These are phyloP conservation scores for Pinus tabuliformis DNA, from an alignment of 75 land plant species.

Conservation along the genomic window DNA sequence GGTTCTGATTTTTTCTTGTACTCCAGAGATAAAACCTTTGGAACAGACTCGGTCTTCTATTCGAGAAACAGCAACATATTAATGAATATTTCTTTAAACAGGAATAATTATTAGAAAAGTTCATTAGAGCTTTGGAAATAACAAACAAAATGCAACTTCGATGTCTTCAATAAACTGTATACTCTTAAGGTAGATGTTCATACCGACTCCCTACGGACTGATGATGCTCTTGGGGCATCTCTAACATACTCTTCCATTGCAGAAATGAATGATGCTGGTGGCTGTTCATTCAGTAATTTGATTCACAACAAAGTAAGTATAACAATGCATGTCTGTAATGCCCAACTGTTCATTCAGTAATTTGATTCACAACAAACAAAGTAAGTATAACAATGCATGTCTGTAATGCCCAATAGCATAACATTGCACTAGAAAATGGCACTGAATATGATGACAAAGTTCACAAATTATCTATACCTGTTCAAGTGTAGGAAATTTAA, in stretches of 20 bases:
- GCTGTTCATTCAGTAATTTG: slow-evolving; percentile 37
- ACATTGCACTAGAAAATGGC: background rate
- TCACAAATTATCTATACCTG: slow-evolving; percentile 46
- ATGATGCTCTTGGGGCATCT: slow-evolving; percentile 75
- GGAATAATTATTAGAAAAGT: background rate
- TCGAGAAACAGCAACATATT: background rate
- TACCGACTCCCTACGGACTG: slow-evolving; percentile 64
- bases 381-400: background rate
- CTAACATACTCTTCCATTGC: slow-evolving; percentile 91
- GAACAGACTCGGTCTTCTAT: background rate
- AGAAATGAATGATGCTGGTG: slow-evolving; percentile 76
- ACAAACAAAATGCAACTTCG: background rate
- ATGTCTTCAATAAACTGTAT: background rate
- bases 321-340: background rate
- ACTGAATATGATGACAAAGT: background rate
- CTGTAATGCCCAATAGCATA: background rate
- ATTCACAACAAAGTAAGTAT: slow-evolving; percentile 1
- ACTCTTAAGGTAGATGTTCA: background rate
- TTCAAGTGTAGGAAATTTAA: slow-evolving; percentile 74
- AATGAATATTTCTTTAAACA: background rate
- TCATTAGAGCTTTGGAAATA: background rate
- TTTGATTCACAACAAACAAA: slow-evolving; percentile 4
- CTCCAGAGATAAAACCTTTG: slow-evolving; percentile 53
- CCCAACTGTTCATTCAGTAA: slow-evolving; percentile 26
- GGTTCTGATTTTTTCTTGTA: slow-evolving; percentile 49